A percentile compares a stretch with the other conserved stretches of the same genome.
phyloP scores from a whole-genome alignment of 2,329 filamentous ascomycete genomes.

The Pseudopyrenochaeta lycopersici region DNA sequence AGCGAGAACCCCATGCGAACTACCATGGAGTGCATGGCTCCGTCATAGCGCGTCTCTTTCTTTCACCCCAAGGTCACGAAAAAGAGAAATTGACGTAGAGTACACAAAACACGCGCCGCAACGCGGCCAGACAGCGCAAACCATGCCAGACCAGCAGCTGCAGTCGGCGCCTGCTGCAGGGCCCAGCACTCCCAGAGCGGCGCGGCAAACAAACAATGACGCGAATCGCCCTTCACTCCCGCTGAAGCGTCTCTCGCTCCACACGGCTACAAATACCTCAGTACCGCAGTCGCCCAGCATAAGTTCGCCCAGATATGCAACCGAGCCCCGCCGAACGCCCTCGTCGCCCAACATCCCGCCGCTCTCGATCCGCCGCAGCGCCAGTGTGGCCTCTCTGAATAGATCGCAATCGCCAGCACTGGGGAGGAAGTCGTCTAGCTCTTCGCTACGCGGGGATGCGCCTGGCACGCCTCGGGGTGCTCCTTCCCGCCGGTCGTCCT shows the following conservation, averaged over 20 bases:
- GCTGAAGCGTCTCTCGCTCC: slow-evolving; percentile 49
- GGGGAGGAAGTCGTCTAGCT: slow-evolving; percentile 53
- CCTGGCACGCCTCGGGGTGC: slow-evolving; percentile 47
- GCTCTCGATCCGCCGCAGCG: slow-evolving; percentile 52
- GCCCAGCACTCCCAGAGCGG: slow-evolving; percentile 15
- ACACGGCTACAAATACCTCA: slow-evolving; percentile 40
- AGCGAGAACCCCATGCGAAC: no score
- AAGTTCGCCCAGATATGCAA: slow-evolving; percentile 31
- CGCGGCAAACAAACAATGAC: slow-evolving; percentile 48
- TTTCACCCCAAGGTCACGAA: slow-evolving; percentile 16
- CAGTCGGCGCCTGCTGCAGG: slow-evolving; percentile 16
- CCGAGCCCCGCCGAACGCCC: slow-evolving; percentile 29
- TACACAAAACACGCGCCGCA: slow-evolving; percentile 32
- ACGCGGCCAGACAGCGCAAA: slow-evolving; percentile 31
- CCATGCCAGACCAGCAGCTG: slow-evolving; percentile 36
- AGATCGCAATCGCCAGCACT: slow-evolving; percentile 53
- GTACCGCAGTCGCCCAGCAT: slow-evolving; percentile 41
- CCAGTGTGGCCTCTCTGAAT: slow-evolving; percentile 53
- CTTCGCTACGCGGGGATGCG: slow-evolving; percentile 53
- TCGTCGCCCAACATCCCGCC: slow-evolving; percentile 39
- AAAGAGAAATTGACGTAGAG: slow-evolving; percentile 3
- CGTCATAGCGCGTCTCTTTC: slow-evolving; percentile 26
- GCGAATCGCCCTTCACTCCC: slow-evolving; percentile 42
- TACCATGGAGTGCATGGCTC: not conserved
- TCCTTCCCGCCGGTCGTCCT: slow-evolving; percentile 54